Base-by-base conservation (phyloP, 257 asterid genomes). In the Avicennia marina region DNA sequence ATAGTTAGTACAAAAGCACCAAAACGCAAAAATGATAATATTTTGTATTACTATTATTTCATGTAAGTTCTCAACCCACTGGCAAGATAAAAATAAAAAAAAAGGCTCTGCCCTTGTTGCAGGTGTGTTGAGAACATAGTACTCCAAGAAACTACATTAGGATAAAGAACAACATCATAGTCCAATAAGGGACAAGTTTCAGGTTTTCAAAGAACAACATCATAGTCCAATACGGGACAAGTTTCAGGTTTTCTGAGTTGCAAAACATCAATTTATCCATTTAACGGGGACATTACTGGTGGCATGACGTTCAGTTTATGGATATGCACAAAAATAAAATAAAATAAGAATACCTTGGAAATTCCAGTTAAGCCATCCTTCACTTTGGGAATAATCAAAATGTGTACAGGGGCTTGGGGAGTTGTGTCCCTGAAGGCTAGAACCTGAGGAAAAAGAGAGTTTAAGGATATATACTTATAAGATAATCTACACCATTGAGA, bases 371-470 rank as follows among this genome's bases (percentile, higher is more conserved):
- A 74, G 48, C 94, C 96, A 81, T 87, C 93, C 67, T 62, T 81
- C 41, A 79, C 75, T 76, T 87, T 87, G 46, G 98, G 98, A 62
- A 90, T 84, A 66, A 90, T 65, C 45, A 90, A 44, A 56, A 90
- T 79, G 76, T 90, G 96, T 5, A 74, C 77, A 24, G 96, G 98
- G 7, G 95, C 95, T 67, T 90, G 95, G n/a, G 96, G 95, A 70
- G 53, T 21, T 68, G 81, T 76, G 72, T 90, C 96, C 84, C 91
- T 85, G 75, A 90, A 90, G 67, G 98, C 98, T 50, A 90, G 76
- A 78, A 90, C 95, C 98, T 90, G 81, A 61, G 34, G 55, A 33
- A 65, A 59, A 57, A 27, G 9, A 20, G 4, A 61, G 25, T 4
- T 56, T 12, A n/a, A n/a, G n/a, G n/a, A n/a, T 6, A 32, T 29